Conservation (phyloP, 768 basidiomycete species). For the Leccinum disarticulatum region DNA sequence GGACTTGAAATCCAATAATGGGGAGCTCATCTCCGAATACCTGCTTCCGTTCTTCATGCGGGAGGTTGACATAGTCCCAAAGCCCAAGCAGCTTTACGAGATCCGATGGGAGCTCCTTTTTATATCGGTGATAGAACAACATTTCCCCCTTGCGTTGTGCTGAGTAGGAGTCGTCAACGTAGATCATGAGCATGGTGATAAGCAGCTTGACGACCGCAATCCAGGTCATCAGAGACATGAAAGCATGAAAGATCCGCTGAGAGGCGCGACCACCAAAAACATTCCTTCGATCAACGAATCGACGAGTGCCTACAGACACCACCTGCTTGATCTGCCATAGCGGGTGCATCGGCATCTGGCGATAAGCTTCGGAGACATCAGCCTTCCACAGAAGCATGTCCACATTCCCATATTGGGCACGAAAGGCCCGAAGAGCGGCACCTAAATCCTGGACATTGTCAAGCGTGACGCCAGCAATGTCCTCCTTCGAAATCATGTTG, state of each 20-base stretch:
- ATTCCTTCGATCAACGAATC: constrained; percentile 25
- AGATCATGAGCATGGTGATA: constrained; percentile 20
- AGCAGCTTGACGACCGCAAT: constrained; percentile 21
- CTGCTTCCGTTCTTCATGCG: no score
- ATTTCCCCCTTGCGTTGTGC: not conserved
- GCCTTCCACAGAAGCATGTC: constrained; percentile 32
- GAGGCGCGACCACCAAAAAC: constrained; percentile 28
- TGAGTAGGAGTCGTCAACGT: constrained; percentile 31
- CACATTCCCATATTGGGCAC: not conserved
- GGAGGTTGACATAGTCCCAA: no score
- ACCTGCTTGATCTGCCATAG: constrained; percentile 43
- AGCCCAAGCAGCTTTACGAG: no score
- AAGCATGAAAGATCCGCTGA: constrained; percentile 28
- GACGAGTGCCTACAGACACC: constrained; percentile 12
- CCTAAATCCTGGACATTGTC: constrained; percentile 11
- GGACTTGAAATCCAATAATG: no score
- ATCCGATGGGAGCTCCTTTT: no score
- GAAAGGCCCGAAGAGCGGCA: not conserved
- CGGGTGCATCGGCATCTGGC: constrained; percentile 37
- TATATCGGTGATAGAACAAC: not conserved
- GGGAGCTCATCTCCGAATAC: no score
- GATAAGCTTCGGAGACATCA: constrained; percentile 39
- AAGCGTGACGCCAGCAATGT: constrained; percentile 9
- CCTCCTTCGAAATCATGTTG: constrained; percentile 23
- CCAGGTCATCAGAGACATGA: constrained; percentile 35